Conservation (phyloP, 371 early-diverging fungal species). For the Parasitella parasitica region DNA sequence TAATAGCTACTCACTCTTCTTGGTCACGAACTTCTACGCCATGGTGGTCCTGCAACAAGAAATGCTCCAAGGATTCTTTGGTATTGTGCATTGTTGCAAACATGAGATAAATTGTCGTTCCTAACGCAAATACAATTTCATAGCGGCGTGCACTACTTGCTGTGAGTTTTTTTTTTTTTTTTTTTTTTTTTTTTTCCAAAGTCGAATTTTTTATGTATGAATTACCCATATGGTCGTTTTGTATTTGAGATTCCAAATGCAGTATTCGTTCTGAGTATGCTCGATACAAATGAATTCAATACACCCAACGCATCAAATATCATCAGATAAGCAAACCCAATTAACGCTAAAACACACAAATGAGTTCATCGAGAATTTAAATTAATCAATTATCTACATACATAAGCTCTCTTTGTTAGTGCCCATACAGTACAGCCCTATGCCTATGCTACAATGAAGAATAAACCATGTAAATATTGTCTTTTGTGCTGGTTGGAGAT, state of each 20-base stretch:
- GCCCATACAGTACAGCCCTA: conserved; percentile 55
- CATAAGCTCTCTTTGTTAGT: conserved; percentile 52
- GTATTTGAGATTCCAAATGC: conserved; percentile 50
- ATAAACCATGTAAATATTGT: conserved; percentile 63
- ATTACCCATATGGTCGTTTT: conserved; percentile 63
- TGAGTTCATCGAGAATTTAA: neutral
- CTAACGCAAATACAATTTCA: conserved; percentile 62
- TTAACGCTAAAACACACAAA: conserved; percentile 35
- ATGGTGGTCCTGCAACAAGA: conserved; percentile 53
- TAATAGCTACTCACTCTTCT: conserved; percentile 22
- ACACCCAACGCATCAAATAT: conserved; percentile 69
- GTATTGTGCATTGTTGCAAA: conserved; percentile 68
- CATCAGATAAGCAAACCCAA: conserved; percentile 56
- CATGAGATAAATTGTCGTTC: conserved; percentile 57
- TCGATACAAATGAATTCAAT: conserved; percentile 56
- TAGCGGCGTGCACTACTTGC: conserved; percentile 60
- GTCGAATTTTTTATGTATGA: neutral
- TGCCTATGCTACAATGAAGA: conserved; percentile 44
- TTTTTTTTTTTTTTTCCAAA: neutral
- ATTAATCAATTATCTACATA: conserved; percentile 17
- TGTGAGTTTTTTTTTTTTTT: too few species aligned
- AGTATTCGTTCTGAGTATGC: conserved; percentile 46
- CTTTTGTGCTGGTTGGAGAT: conserved; percentile 54
- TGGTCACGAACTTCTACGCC: conserved; percentile 31
- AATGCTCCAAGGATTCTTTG: conserved; percentile 67